Evolutionary conservation across 2,329 filamentous ascomycete species (phyloP), one percentile per base, ranked within the genome.

Genomic region (Lachnellula hyalina): DNA sequence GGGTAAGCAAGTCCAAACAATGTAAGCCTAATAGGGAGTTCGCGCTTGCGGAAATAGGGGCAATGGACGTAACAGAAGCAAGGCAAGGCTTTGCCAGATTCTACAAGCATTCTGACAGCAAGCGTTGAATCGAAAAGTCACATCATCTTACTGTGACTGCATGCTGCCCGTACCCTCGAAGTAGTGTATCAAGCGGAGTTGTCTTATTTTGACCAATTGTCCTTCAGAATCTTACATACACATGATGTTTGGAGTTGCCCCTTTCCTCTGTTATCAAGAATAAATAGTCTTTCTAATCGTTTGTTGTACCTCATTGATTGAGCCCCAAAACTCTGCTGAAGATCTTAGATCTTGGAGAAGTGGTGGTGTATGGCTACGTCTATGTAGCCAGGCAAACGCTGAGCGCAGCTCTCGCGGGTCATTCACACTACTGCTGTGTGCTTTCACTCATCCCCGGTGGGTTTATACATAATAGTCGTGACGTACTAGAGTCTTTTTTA

Each of bases 401-500:
- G 28, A 32, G 28, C 28, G 28, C 28, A 32, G 28, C 28, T 17
- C 15, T 15, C 36, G 36, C 36, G 36, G 36, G 36, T 15, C 8
- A 40, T 40, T 15, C 8, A 3, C 19, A 25, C 21, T 21, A 32
- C 19, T 23, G 45, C 34, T 25, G 15, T 7, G 32, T 11, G 28
- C 25, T 35, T 48, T 64, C 58, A 67, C 41, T 81, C 76, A 59
- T 83, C 80, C n/a, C 74, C 71, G 5, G 77, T 77, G 11, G 91
- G 91, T 77, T 96, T 97, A 75, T 97, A 97, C 77, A 97, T 87
- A 69, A 97, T 96, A 2, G 92, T 96, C 4, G 93, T 97, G 36
- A 97, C 88, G 73, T 97, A 97, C 93, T 96, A 65, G 23, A 49
- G 23, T 23, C 34, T n/a, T 15, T n/a, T 42, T 53, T 59, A 36